Percentiles rank a stretch among this genome's conserved stretches.
Conservation (phyloP, 495 filamentous ascomycete genomes). For the Talaromyces adpressus region DNA sequence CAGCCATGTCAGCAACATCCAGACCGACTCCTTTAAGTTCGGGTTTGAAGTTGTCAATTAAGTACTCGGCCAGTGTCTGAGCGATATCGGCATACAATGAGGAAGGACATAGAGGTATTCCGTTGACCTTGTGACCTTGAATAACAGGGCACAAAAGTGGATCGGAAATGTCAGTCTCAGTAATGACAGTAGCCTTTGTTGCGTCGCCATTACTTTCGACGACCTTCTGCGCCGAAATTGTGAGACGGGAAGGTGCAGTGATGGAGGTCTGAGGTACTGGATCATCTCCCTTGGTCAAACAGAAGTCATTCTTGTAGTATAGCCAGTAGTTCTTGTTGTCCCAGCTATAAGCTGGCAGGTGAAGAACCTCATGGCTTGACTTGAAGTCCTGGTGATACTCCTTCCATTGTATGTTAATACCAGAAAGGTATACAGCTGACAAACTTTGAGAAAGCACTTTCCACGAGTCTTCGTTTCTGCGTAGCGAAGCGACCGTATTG, state of each 20-base stretch:
- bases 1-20: conserved; percentile 57
- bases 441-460: conserved; percentile 55
- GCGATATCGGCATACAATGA: conserved; percentile 74
- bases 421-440: conserved; percentile 53
- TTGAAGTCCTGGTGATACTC: conserved; percentile 72
- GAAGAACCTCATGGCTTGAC: conserved; percentile 50
- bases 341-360: conserved; percentile 69
- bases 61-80: conserved; percentile 63
- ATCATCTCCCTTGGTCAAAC: conserved; percentile 34
- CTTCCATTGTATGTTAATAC: conserved; percentile 66
- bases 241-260: conserved; percentile 30
- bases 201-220: conserved; percentile 49
- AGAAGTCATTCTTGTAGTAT: conserved; percentile 58
- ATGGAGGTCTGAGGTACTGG: conserved; percentile 16
- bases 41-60: conserved; percentile 51
- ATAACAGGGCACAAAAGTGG: conserved; percentile 54
- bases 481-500: conserved; percentile 52
- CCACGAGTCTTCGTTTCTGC: conserved; percentile 53
- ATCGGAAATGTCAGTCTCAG: conserved; percentile 60
- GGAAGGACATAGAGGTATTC: conserved; percentile 46
- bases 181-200: conserved; percentile 47
- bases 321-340: conserved; percentile 83
- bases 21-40: conserved; percentile 46
- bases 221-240: conserved; percentile 40
- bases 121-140: conserved; percentile 69